Evolutionary conservation across 2,329 filamentous ascomycete genomes (phyloP).

Genomic region (Dactylellina drechsleri): DNA sequence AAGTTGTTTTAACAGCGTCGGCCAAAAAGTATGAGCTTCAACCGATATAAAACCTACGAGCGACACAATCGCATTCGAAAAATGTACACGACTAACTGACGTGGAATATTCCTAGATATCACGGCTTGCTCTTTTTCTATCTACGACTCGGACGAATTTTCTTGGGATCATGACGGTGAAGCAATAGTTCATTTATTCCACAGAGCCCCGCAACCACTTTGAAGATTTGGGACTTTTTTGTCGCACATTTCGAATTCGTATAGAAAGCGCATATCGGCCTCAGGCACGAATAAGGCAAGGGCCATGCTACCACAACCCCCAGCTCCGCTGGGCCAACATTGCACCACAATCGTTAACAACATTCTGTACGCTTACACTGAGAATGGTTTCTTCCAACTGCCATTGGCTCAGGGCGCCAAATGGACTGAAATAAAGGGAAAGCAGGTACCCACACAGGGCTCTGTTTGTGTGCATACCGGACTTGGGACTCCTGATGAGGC

Average conservation of each 20-base stretch:
- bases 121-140: conserved; percentile 27
- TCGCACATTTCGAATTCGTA: conserved; percentile 11
- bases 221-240: conserved; percentile 2
- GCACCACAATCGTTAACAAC: conserved; percentile 56
- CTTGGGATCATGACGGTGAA: conserved; percentile 53
- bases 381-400: conserved; percentile 57
- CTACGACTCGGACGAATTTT: conserved; percentile 40
- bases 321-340: conserved; percentile 56
- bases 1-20: conserved; percentile 27
- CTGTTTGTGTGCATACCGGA: conserved; percentile 57
- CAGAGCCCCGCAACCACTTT: conserved; percentile 18
- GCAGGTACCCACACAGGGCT: conserved; percentile 56
- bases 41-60: no score
- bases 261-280: conserved; percentile 12
- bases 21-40: conserved; percentile 24
- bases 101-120: conserved; percentile 31
- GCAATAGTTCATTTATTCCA: conserved; percentile 18
- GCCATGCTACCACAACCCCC: conserved; percentile 57
- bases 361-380: conserved; percentile 58
- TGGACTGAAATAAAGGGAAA: conserved; percentile 56
- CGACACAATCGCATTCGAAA: no score
- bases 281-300: not conserved
- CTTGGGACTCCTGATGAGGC: conserved; percentile 57
- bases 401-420: conserved; percentile 55
- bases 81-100: no score